Conservation (phyloP, 208 protist genomes). For the Acanthamoeba castellanii region DNA sequence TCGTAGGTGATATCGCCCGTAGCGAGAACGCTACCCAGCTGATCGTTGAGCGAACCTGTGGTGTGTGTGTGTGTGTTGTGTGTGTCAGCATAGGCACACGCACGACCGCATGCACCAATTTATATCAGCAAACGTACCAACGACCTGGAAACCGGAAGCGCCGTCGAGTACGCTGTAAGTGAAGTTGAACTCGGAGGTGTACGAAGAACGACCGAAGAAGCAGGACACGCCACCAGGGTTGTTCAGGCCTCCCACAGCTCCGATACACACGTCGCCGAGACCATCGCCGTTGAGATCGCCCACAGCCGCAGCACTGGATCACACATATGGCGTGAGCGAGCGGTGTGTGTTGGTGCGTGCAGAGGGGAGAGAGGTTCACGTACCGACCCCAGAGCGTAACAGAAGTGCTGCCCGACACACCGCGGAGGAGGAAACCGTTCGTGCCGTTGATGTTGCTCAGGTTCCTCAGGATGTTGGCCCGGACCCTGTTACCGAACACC, state of each 20-base stretch:
- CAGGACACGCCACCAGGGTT: not conserved
- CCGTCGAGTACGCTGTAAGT: not conserved
- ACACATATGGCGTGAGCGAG: not conserved
- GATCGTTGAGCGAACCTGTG: not conserved
- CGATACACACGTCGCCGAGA: not conserved
- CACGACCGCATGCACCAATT: not conserved
- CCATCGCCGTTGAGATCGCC: conserved; percentile 12
- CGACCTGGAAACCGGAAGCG: not conserved
- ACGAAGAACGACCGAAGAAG: not conserved
- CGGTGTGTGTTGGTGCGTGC: not conserved
- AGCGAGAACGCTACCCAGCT: not conserved
- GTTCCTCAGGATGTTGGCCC: not conserved
- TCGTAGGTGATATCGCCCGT: not conserved
- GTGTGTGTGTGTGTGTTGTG: too few relatives aligned
- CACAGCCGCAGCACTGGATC: not conserved
- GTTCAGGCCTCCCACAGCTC: not conserved
- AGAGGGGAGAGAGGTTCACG: not conserved
- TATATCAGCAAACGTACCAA: not conserved
- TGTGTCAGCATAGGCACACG: not conserved
- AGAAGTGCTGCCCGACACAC: not conserved
- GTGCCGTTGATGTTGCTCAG: not conserved
- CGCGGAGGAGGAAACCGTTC: not conserved
- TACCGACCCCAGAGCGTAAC: not conserved
- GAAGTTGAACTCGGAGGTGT: not conserved
- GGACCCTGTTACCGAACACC: not conserved